phyloP scores from a whole-genome alignment of 2,329 filamentous ascomycete genomes.

The Colletotrichum endophyticum region DNA sequence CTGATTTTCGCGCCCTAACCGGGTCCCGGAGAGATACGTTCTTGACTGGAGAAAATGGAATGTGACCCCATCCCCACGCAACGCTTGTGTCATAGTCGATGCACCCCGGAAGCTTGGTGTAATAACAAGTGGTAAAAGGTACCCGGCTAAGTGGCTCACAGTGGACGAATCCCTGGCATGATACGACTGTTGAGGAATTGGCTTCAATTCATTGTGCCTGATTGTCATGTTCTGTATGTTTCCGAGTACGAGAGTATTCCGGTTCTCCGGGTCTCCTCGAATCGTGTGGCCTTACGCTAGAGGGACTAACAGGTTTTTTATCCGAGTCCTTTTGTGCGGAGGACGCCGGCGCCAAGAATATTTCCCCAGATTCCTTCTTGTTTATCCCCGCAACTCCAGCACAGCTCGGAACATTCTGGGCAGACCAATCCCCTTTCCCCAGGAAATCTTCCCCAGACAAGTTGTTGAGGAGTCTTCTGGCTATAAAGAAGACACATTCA shows the following conservation, averaged over 20 bases:
- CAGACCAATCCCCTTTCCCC: neutral
- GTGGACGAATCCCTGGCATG: neutral
- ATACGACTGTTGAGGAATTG: neutral
- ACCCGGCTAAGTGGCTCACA: no score
- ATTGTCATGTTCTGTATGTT: neutral
- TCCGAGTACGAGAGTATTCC: neutral
- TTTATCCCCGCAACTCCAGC: neutral
- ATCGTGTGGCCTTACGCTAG: neutral
- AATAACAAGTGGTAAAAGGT: neutral
- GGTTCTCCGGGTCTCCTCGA: neutral
- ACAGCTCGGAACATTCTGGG: neutral
- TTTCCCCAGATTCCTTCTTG: neutral
- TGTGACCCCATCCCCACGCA: neutral
- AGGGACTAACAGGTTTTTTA: neutral
- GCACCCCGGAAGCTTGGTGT: neutral
- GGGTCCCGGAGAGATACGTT: neutral
- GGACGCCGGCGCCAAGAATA: neutral
- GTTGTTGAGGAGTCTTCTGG: neutral
- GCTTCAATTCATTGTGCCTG: neutral
- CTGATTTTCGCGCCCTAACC: neutral
- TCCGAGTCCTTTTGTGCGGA: neutral
- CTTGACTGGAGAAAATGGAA: neutral
- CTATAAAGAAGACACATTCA: neutral
- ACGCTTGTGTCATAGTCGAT: neutral
- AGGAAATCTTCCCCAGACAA: neutral